phyloP scores from a whole-genome alignment of 2,329 filamentous ascomycete species.

The Scopulariopsis brevicaulis region DNA sequence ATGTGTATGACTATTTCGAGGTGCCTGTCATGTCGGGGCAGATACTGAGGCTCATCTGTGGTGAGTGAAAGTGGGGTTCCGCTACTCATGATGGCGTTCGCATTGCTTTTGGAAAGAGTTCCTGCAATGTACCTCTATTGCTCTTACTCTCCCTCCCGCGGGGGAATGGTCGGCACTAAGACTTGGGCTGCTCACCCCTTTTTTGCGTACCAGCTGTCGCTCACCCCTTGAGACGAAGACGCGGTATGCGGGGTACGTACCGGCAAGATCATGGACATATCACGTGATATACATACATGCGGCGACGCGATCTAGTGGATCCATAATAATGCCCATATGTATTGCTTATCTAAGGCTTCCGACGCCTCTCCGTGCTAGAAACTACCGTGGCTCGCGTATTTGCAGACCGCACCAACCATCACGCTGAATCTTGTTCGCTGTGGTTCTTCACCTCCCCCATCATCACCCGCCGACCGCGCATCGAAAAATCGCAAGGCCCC shows the following conservation, averaged over 20 bases:
- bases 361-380: conserved; percentile 25
- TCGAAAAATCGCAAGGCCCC: conserved; percentile 41
- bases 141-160: too few species aligned
- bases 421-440: conserved; percentile 36
- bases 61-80: not conserved
- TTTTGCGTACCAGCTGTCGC: not conserved
- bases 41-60: not conserved
- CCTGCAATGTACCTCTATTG: too few species aligned
- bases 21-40: not conserved
- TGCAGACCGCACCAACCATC: conserved; percentile 31
- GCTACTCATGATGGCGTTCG: not conserved
- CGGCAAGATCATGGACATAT: not conserved
- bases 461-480: conserved; percentile 41
- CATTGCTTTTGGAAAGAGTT: not conserved
- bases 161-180: too few species aligned
- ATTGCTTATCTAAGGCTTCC: not conserved
- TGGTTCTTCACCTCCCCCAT: conserved; percentile 42
- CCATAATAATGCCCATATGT: not conserved
- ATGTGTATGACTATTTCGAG: not conserved
- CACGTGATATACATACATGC: not conserved
- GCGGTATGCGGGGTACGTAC: not conserved
- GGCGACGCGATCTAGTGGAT: not conserved
- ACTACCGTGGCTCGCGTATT: conserved; percentile 24
- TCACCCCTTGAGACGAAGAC: not conserved
- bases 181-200: not conserved